A percentile compares a stretch with the other conserved stretches of the same genome.
phyloP scores from a whole-genome alignment of 495 filamentous ascomycete species.

The Aspergillus bertholletiae region DNA sequence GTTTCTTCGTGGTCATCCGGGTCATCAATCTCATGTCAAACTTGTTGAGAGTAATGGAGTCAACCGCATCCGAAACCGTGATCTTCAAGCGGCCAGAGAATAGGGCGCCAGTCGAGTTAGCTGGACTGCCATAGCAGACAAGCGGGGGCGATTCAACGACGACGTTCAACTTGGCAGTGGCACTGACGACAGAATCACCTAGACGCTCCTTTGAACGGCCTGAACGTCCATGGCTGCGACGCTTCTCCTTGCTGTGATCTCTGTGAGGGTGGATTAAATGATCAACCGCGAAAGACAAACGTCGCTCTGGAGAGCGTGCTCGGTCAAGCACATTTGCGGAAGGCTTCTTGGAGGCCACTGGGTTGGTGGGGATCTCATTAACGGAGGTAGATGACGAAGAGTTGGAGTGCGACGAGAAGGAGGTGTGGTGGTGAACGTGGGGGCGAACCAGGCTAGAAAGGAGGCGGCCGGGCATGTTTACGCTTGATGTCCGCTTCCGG shows the following conservation, averaged over 20 bases:
- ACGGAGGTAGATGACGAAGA: conserved; percentile 41
- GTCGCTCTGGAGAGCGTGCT: conserved; percentile 39
- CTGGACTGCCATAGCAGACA: conserved; percentile 73
- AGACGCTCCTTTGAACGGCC: conserved; percentile 41
- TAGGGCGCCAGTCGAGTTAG: conserved; percentile 78
- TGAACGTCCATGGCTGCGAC: conserved; percentile 31
- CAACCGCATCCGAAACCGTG: conserved; percentile 55
- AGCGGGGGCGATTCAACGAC: conserved; percentile 87
- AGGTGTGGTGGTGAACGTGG: conserved; percentile 33
- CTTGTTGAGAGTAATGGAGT: conserved; percentile 57
- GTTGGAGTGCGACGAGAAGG: conserved; percentile 37
- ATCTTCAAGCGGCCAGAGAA: conserved; percentile 81
- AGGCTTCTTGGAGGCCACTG: conserved; percentile 29
- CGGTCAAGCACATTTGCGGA: conserved; percentile 26
- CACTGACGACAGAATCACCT: conserved; percentile 19
- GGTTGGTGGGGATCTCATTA: conserved; percentile 33
- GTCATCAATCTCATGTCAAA: conserved; percentile 67
- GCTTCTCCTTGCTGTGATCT: conserved; percentile 44
- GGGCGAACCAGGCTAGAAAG: conserved; percentile 44
- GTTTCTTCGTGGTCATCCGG: conserved; percentile 69
- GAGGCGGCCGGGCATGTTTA: conserved; percentile 43
- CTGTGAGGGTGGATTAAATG: conserved; percentile 44
- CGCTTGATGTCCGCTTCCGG: not conserved
- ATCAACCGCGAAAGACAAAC: conserved; percentile 43
- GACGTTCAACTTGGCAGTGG: conserved; percentile 63